These are phyloP conservation scores for Alternaria arbusti DNA, from an alignment of 2,329 filamentous ascomycete genomes.

Conservation along the genomic window DNA sequence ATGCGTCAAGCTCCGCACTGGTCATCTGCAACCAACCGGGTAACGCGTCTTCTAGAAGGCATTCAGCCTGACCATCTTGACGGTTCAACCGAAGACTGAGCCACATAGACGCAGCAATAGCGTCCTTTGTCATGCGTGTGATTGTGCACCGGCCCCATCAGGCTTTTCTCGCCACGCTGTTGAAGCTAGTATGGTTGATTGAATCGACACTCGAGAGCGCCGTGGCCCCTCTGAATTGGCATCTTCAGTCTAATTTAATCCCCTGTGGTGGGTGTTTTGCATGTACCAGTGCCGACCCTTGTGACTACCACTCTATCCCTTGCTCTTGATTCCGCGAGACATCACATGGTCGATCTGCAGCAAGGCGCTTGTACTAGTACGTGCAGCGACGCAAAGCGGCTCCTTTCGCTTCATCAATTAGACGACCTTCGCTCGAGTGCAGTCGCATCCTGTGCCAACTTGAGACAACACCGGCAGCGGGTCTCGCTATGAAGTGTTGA, in stretches of 20 bases:
- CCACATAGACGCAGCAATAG: slow-evolving; percentile 5
- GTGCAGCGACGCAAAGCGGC: slow-evolving; percentile 41
- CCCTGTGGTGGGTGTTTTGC: slow-evolving; percentile 27
- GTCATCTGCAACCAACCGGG: slow-evolving; percentile 28
- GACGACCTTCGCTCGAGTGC: neutral
- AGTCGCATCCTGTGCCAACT: neutral
- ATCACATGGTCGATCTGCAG: slow-evolving; percentile 28
- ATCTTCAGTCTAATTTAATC: slow-evolving; percentile 29
- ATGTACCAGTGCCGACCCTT: slow-evolving; percentile 23
- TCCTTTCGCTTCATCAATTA: slow-evolving; percentile 21
- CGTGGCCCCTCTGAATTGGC: slow-evolving; percentile 9
- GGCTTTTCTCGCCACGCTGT: neutral
- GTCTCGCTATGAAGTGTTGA: slow-evolving; percentile 2
- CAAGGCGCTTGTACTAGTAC: slow-evolving; percentile 32
- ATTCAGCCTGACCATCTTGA: slow-evolving; percentile 23
- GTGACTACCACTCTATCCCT: slow-evolving; percentile 12
- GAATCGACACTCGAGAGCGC: slow-evolving; percentile 13
- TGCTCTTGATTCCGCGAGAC: slow-evolving; percentile 18
- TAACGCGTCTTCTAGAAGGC: slow-evolving; percentile 36
- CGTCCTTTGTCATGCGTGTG: neutral
- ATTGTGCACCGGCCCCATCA: neutral
- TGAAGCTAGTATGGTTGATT: neutral
- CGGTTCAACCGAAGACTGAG: slow-evolving; percentile 21
- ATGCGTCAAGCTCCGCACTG: slow-evolving; percentile 35
- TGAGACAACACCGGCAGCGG: slow-evolving; percentile 1